Conservation (phyloP, 257 asterid genomes). For the Ballota nigra region DNA sequence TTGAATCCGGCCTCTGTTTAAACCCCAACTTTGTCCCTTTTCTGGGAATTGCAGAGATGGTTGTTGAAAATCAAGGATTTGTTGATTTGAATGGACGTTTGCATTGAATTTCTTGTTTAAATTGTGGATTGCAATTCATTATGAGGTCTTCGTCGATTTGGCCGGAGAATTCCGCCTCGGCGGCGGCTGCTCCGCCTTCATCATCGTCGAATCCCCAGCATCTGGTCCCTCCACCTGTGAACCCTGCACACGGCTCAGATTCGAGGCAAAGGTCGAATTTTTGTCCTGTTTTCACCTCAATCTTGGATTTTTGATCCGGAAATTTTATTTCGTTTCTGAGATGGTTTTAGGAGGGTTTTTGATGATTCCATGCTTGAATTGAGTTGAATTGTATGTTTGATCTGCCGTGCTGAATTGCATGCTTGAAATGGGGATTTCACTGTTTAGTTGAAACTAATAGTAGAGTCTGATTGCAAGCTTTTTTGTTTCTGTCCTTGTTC, state of each 20-base stretch:
- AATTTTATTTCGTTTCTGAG: conserved; percentile 21
- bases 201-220: conserved; percentile 39
- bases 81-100: conserved; percentile 12
- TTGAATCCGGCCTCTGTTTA: conserved; percentile 28
- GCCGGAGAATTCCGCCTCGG: conserved; percentile 56
- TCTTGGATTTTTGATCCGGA: conserved; percentile 37
- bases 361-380: conserved; percentile 20
- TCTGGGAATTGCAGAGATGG: conserved; percentile 24
- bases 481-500: not conserved
- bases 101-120: conserved; percentile 24
- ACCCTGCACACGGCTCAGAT: conserved; percentile 31
- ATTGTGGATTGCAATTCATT: conserved; percentile 20
- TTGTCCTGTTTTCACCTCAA: conserved; percentile 26
- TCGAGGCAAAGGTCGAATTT: conserved; percentile 49
- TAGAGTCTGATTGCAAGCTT: not conserved
- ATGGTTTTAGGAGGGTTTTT: conserved; percentile 21
- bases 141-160: conserved; percentile 64
- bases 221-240: conserved; percentile 32
- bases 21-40: conserved; percentile 25
- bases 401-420: conserved; percentile 25
- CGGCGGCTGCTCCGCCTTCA: conserved; percentile 28
- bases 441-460: not conserved
- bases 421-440: conserved; percentile 17
- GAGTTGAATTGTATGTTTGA: conserved; percentile 29
- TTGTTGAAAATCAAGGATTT: not conserved